A percentile compares a stretch with the other conserved stretches of the same genome.
These are phyloP conservation scores for Dicorynia guianensis DNA, from an alignment of 306 rosid genomes.

Conservation along the genomic window DNA sequence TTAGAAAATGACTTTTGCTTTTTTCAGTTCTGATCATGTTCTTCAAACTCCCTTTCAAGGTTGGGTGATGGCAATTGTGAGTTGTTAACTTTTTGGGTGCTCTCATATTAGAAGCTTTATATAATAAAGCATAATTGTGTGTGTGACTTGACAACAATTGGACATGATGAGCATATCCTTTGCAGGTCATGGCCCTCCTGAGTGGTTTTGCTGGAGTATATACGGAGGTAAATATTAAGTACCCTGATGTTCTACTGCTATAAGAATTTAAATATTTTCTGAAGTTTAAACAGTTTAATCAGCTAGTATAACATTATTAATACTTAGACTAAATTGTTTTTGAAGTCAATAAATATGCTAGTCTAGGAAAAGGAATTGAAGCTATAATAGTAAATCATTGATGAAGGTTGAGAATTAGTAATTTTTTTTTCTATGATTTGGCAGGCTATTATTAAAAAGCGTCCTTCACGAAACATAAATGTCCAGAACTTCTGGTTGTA, in stretches of 20 bases:
- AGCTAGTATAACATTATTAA: slow-evolving; percentile 24
- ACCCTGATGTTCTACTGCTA: slow-evolving; percentile 21
- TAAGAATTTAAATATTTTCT: slow-evolving; percentile 21
- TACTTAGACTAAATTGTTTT: slow-evolving; percentile 34
- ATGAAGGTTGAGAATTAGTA: not conserved
- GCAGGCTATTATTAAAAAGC: slow-evolving; percentile 96
- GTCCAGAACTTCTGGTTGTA: slow-evolving; percentile 99
- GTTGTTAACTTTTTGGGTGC: slow-evolving; percentile 51
- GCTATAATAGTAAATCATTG: slow-evolving; percentile 6
- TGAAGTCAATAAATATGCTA: slow-evolving; percentile 17
- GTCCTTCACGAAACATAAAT: slow-evolving; percentile 91
- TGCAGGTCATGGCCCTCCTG: slow-evolving; percentile 92
- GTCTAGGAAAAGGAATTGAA: slow-evolving; percentile 31
- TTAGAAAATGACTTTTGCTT: slow-evolving; percentile 24
- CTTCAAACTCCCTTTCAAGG: slow-evolving; percentile 96
- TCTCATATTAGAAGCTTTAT: slow-evolving; percentile 25
- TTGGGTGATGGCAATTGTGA: slow-evolving; percentile 96
- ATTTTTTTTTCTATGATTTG: slow-evolving; percentile 33
- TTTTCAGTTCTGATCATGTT: slow-evolving; percentile 86
- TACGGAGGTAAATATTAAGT: slow-evolving; percentile 73
- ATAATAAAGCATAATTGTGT: slow-evolving; percentile 5
- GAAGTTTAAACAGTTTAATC: slow-evolving; percentile 33
- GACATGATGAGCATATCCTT: slow-evolving; percentile 38
- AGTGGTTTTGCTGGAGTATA: slow-evolving; percentile 99
- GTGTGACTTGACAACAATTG: slow-evolving; percentile 30